phyloP scores from a whole-genome alignment of 257 asterid genomes.

The Solanum ossicruentum region DNA sequence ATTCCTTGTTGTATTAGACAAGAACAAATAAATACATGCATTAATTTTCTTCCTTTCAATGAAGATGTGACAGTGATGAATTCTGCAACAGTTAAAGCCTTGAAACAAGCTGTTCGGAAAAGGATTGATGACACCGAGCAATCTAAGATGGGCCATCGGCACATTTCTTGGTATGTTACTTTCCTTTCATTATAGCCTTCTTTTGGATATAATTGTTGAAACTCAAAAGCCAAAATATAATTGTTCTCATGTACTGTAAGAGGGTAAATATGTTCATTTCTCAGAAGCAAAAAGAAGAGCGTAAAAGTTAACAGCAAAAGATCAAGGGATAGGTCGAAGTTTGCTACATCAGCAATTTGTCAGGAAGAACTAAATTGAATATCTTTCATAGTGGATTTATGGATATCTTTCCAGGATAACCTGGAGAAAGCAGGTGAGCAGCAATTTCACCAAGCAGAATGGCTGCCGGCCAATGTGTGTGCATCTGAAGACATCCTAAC shows the following conservation, averaged over 20 bases:
- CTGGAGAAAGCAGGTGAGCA: neutral
- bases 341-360: neutral
- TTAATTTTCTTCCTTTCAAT: neutral
- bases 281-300: neutral
- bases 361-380: neutral
- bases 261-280: neutral
- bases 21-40: constrained; percentile 13
- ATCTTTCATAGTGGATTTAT: neutral
- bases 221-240: neutral
- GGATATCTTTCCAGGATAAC: neutral
- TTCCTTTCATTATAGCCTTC: neutral
- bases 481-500: neutral
- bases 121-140: constrained; percentile 63
- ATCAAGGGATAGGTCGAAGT: neutral
- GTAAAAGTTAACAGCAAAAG: neutral
- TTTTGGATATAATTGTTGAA: neutral
- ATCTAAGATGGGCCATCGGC: constrained; percentile 84
- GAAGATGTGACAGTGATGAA: constrained; percentile 71
- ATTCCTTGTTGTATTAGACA: neutral
- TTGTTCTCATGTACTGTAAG: neutral
- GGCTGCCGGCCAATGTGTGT: neutral
- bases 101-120: constrained; percentile 57
- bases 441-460: neutral
- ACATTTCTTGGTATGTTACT: constrained; percentile 62
- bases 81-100: constrained; percentile 63